These are phyloP conservation scores for Rubia yunnanensis DNA, from an alignment of 257 asterid genomes.

Conservation along the genomic window DNA sequence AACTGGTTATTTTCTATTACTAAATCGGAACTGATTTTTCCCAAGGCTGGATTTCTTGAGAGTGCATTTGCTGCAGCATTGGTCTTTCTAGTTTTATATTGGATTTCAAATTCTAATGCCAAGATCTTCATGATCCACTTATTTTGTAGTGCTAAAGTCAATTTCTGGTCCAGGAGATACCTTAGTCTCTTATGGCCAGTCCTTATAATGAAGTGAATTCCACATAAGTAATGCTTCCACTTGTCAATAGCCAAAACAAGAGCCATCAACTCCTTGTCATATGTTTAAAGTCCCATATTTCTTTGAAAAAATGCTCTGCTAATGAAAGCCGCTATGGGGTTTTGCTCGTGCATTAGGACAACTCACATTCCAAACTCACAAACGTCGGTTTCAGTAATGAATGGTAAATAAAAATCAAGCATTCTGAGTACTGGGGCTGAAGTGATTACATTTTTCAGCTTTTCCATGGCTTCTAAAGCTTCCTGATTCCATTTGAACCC, in stretches of 20 bases:
- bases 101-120: not conserved
- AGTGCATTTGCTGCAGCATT: not conserved
- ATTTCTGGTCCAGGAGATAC: not conserved
- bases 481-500: not conserved
- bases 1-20: too few relatives aligned
- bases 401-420: not conserved
- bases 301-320: not conserved
- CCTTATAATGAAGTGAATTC: not conserved
- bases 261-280: too few relatives aligned
- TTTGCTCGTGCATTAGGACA: not conserved
- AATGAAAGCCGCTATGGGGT: not conserved
- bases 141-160: not conserved
- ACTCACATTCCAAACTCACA: not conserved
- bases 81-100: not conserved
- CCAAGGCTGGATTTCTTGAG: not conserved
- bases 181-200: not conserved
- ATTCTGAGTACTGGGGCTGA: not conserved
- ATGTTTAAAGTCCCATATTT: not conserved
- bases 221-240: not conserved
- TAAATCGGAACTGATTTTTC: too few relatives aligned
- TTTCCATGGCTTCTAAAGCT: not conserved
- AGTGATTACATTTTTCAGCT: not conserved
- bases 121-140: not conserved
- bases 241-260: too few relatives aligned
- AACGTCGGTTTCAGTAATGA: not conserved